phyloP scores from a whole-genome alignment of 139 green algal genomes.

The Marvania coccoides region DNA sequence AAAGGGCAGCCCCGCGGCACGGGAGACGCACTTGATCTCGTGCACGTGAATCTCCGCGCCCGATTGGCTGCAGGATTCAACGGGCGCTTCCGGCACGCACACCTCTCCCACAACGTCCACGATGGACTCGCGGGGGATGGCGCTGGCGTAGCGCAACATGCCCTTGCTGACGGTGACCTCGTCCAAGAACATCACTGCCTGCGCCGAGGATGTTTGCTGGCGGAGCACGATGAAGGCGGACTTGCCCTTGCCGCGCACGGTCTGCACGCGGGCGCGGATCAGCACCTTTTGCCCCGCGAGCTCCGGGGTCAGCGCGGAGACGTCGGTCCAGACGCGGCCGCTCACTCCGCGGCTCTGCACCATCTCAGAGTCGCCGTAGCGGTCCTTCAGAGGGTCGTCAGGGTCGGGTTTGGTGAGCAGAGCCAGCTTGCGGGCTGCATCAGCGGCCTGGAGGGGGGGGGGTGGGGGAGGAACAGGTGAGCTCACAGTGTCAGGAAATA shows the following conservation, averaged over 20 bases:
- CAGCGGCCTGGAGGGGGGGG: constrained; percentile 33
- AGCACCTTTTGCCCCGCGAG: constrained; percentile 54
- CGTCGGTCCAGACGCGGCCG: constrained; percentile 43
- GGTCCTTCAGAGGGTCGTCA: constrained; percentile 74
- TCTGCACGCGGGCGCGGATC: constrained; percentile 76
- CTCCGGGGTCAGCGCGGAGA: constrained; percentile 34
- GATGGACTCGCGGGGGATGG: constrained; percentile 87
- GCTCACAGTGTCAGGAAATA: too few species aligned
- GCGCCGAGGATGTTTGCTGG: constrained; percentile 74
- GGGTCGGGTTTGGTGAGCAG: constrained; percentile 55
- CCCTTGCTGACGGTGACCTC: constrained; percentile 76
- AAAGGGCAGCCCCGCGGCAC: constrained; percentile 73
- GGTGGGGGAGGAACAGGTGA: too few species aligned
- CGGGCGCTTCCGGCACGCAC: constrained; percentile 33
- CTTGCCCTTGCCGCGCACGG: constrained; percentile 91
- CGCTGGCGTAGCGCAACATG: constrained; percentile 96
- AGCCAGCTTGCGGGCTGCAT: constrained; percentile 56
- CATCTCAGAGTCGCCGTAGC: constrained; percentile 83
- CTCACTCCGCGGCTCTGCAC: constrained; percentile 67
- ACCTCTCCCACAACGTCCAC: constrained; percentile 83
- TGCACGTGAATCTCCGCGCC: constrained; percentile 76
- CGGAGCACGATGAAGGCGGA: constrained; percentile 90
- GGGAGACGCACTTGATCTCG: constrained; percentile 48
- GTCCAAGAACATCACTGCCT: constrained; percentile 82
- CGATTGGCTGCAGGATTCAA: constrained; percentile 79